Evolutionary conservation across 305 asterid genomes (phyloP), one percentile per base, ranked within the genome.

Genomic region (Withania somnifera): DNA sequence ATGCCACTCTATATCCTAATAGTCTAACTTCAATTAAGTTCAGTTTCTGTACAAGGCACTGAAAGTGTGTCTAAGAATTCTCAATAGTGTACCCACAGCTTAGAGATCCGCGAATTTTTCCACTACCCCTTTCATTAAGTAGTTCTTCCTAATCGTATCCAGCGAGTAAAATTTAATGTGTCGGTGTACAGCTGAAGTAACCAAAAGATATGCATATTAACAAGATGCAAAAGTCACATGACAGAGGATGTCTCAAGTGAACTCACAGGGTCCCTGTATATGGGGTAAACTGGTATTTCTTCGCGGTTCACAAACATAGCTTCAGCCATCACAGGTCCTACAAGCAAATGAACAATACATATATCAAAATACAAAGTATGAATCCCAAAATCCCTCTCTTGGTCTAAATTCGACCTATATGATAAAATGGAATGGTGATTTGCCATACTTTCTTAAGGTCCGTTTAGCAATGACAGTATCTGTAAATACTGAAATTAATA

Each of bases 301-400:
- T 96, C 99, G 11, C 98, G 97, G 84, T 96, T 96, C 83, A 94
- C 94, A 80, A 96, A 96, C 98, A 90, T 93, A 19, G 98, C 99
- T 84, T 96, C 99, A 19, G 98, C 98, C 81, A 96, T 98, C 82
- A 94, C 98, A 36, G 99, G 99, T 28, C 99, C 99, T 96, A 69
- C 76, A 83, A 85, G 75, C 81, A 79, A 11, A 84, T 66, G 45
- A 34, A 28, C 5, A 51, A 63, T 13, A 63, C 60, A 45, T 63
- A 36, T 22, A 42, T 71, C 20, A 71, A 71, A 6, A 42, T 22
- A 71, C 58, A 45, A 14, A 14, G 47, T 24, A 71, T 11, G 22
- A 71, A 42, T 22, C 42, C 22, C 36, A 69, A 13, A n/a, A 17
- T 40, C 42, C 22, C 78, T 69, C 56, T 22, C 52, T 69, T 28